These are phyloP conservation scores for Candolleomyces eurysporus DNA, from an alignment of 768 basidiomycete species.

Conservation along the genomic window DNA sequence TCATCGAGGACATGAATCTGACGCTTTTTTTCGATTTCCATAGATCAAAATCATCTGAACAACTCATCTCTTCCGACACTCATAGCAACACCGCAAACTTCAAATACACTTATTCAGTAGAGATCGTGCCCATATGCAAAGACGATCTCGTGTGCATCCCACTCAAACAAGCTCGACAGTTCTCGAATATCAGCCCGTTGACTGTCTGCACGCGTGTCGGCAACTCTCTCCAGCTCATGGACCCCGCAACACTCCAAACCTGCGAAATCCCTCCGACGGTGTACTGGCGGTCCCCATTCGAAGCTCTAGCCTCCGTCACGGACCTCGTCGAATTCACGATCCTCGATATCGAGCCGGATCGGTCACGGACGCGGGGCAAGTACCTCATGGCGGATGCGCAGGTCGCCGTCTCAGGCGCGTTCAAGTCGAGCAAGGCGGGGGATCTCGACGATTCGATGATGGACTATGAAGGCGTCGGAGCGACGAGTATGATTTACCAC, in stretches of 20 bases:
- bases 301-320: constrained; percentile 73
- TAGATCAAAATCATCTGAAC: constrained; percentile 92
- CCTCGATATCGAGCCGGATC: constrained; percentile 86
- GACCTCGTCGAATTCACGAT: constrained; percentile 95
- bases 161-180: constrained; percentile 70
- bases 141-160: constrained; percentile 95
- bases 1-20: neutral
- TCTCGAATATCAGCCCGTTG: constrained; percentile 88
- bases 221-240: constrained; percentile 87
- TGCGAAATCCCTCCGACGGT: constrained; percentile 75
- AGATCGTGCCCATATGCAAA: constrained; percentile 96
- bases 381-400: constrained; percentile 81
- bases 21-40: no score
- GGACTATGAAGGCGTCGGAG: constrained; percentile 60
- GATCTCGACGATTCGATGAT: constrained; percentile 49
- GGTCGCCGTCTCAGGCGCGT: constrained; percentile 81
- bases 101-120: constrained; percentile 97
- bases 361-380: constrained; percentile 59
- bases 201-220: constrained; percentile 89
- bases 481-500: constrained; percentile 81
- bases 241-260: constrained; percentile 80
- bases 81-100: constrained; percentile 93
- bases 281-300: constrained; percentile 93
- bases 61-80: constrained; percentile 88
- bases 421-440: constrained; percentile 47